Conservation (phyloP, 2,329 filamentous ascomycete species). For the Pseudopithomyces chartarum region DNA sequence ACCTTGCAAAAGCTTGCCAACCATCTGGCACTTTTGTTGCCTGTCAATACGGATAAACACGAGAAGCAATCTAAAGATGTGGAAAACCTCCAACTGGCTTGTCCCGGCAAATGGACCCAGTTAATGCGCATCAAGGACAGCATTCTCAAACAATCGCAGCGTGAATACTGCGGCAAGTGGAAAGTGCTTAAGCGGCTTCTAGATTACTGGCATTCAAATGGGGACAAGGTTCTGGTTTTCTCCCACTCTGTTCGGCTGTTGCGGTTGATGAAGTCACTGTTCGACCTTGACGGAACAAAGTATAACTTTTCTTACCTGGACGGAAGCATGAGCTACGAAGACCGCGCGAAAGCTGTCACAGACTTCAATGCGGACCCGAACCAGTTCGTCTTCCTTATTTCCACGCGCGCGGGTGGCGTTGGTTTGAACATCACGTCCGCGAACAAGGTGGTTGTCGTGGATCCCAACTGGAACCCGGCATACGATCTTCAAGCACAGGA, state of each 20-base stretch:
- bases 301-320: conserved; percentile 94
- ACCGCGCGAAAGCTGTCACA: conserved; percentile 80
- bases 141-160: conserved; percentile 79
- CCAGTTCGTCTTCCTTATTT: conserved; percentile 95
- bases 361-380: conserved; percentile 87
- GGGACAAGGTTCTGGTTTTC: conserved; percentile 95
- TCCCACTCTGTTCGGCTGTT: conserved; percentile 88
- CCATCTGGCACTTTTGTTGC: conserved; percentile 87
- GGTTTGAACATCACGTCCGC: conserved; percentile 96
- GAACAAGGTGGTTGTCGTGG: conserved; percentile 96
- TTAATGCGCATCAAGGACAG: conserved; percentile 78
- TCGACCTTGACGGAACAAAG: conserved; percentile 73
- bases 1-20: conserved; percentile 88
- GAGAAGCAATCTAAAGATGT: conserved; percentile 82
- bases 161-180: conserved; percentile 97
- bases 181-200: conserved; percentile 85
- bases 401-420: conserved; percentile 88
- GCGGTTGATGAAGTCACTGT: conserved; percentile 81
- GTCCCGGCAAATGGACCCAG: conserved; percentile 75
- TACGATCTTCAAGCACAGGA: conserved; percentile 97
- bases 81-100: conserved; percentile 71
- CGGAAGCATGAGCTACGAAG: conserved; percentile 80
- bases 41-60: conserved; percentile 63
- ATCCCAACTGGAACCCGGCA: conserved; percentile 96
- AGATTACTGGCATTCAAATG: conserved; percentile 85